Conservation (phyloP, 1,284 basidiomycete species). For the Tremellales sp. region DNA sequence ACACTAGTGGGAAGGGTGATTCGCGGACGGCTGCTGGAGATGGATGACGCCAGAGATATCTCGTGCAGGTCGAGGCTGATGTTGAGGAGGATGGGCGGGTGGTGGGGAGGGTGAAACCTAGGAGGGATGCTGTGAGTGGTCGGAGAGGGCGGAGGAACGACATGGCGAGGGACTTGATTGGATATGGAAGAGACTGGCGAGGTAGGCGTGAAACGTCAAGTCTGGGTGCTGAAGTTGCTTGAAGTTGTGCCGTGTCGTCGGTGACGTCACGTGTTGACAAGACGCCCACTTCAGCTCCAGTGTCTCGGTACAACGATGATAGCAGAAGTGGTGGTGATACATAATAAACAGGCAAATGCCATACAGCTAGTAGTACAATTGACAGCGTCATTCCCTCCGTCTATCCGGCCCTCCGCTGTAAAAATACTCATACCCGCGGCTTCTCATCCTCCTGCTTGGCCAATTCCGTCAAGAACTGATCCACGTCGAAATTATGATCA, state of each 20-base stretch:
- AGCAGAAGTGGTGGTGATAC: too few species aligned
- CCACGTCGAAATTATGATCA: slow-evolving; percentile 39
- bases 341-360: too few species aligned
- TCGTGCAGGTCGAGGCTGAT: slow-evolving; percentile 18
- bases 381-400: too few species aligned
- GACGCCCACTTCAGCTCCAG: too few species aligned
- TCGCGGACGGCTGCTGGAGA: slow-evolving; percentile 21
- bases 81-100: slow-evolving; percentile 2
- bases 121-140: not conserved
- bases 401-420: too few species aligned
- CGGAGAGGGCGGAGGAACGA: not conserved
- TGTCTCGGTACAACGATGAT: too few species aligned
- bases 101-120: slow-evolving; percentile 2
- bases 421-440: too few species aligned
- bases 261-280: too few species aligned
- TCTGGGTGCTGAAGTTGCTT: too few species aligned
- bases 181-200: not conserved
- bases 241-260: too few species aligned
- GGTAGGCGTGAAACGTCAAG: too few species aligned
- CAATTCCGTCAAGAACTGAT: slow-evolving; percentile 39
- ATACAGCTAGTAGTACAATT: too few species aligned
- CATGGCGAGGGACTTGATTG: not conserved
- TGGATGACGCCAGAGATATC: slow-evolving; percentile 21
- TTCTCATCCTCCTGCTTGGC: slow-evolving; percentile 18
- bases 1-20: slow-evolving; percentile 27